These are phyloP conservation scores for Yueomyces sp. DNA, from an alignment of 1,139 yeast species.

Conservation along the genomic window DNA sequence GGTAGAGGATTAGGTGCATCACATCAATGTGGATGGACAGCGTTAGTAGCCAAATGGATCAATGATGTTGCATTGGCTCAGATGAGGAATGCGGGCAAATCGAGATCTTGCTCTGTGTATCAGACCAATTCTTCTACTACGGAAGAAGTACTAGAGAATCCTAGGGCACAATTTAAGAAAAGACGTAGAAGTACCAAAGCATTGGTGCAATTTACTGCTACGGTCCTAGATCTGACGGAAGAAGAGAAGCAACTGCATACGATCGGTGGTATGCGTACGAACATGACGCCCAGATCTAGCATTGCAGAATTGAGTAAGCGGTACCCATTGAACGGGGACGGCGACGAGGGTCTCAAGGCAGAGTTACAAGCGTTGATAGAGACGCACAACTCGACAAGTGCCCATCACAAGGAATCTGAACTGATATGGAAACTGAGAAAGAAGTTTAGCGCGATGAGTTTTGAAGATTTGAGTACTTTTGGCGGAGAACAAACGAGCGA, in stretches of 20 bases:
- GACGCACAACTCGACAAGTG: constrained; percentile 1
- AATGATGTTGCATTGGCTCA: constrained; percentile 79
- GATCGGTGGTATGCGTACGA: constrained; percentile 14
- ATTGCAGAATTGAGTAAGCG: constrained; percentile 3
- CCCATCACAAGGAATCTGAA: constrained; percentile 1
- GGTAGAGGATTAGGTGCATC: constrained; percentile 93
- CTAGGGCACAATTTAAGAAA: constrained; percentile 13
- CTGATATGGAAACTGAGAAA: constrained; percentile 1
- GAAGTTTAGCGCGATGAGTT: background rate
- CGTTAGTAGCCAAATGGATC: constrained; percentile 84
- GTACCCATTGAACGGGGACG: background rate
- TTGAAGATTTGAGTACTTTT: background rate
- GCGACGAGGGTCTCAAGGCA: constrained; percentile 2
- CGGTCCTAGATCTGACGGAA: constrained; percentile 51
- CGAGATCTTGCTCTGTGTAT: constrained; percentile 17
- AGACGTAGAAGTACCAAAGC: constrained; percentile 68
- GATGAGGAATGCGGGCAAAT: constrained; percentile 35
- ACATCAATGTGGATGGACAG: constrained; percentile 97
- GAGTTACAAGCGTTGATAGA: constrained; percentile 1
- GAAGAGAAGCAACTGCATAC: constrained; percentile 34
- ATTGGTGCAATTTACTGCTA: constrained; percentile 50
- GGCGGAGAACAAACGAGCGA: background rate
- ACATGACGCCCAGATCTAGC: constrained; percentile 16
- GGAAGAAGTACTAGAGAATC: constrained; percentile 4
- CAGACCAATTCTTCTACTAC: constrained; percentile 4